These are phyloP conservation scores for Lactarius akahatsu DNA, from an alignment of 768 basidiomycete genomes.

Conservation along the genomic window DNA sequence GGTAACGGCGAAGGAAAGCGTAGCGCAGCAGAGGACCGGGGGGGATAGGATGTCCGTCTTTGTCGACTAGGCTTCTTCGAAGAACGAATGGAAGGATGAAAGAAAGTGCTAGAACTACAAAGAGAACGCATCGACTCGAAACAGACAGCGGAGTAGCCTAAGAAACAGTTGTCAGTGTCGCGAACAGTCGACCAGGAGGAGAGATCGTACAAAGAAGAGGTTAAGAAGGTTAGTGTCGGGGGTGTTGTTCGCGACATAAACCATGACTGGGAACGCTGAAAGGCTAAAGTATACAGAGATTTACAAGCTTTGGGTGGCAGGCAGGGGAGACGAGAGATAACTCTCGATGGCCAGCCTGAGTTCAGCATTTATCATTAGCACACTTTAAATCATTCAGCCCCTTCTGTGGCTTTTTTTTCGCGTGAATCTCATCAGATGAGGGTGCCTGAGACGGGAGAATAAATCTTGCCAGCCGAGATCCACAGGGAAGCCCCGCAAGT, in stretches of 20 bases:
- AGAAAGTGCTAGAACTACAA: constrained; percentile 8
- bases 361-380: neutral
- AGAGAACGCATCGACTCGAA: neutral
- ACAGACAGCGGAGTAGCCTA: constrained; percentile 2
- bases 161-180: constrained; percentile 2
- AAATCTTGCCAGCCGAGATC: neutral
- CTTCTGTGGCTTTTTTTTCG: constrained; percentile 2
- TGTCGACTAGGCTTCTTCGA: constrained; percentile 30
- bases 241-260: constrained; percentile 1
- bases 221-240: neutral
- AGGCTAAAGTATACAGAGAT: constrained; percentile 12
- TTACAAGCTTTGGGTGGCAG: neutral
- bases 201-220: constrained; percentile 9
- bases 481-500: constrained; percentile 8
- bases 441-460: constrained; percentile 11
- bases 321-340: neutral
- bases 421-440: neutral
- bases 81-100: constrained; percentile 28
- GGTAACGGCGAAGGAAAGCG: constrained; percentile 43
- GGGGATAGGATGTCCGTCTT: constrained; percentile 32
- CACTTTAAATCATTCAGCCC: constrained; percentile 7
- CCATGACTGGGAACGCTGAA: constrained; percentile 6
- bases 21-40: constrained; percentile 34
- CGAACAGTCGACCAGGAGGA: neutral
- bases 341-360: neutral